Evolutionary conservation across 2,329 filamentous ascomycete genomes (phyloP).

Genomic region (Curvularia hawaiiensis): DNA sequence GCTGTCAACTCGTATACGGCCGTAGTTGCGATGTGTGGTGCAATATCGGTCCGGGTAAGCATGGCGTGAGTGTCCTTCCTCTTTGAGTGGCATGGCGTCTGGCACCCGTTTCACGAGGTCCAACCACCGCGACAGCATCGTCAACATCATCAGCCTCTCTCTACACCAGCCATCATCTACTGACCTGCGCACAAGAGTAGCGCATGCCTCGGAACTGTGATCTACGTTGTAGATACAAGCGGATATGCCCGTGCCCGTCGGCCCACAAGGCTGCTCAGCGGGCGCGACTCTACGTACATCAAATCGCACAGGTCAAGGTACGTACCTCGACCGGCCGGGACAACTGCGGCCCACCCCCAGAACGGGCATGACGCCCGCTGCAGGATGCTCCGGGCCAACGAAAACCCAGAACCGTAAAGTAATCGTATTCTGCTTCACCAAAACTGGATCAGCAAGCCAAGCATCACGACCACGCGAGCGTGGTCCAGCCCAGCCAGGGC

Average conservation of each 20-base stretch:
- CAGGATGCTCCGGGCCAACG: background rate
- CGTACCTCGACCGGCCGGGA: conserved; percentile 24
- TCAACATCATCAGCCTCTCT: background rate
- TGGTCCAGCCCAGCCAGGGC: conserved; percentile 26
- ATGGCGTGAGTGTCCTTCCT: background rate
- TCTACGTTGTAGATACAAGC: conserved; percentile 33
- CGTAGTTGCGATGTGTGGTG: background rate
- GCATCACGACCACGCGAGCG: conserved; percentile 32
- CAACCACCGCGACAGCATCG: background rate
- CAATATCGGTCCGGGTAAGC: background rate
- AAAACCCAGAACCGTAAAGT: conserved; percentile 4
- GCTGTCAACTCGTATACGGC: background rate
- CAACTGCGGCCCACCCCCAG: conserved; percentile 28
- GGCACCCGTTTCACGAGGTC: background rate
- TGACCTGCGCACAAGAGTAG: background rate
- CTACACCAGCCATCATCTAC: background rate
- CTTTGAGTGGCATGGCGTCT: background rate
- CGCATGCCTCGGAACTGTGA: conserved; percentile 28
- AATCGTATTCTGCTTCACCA: conserved; percentile 34
- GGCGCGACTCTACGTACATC: conserved; percentile 25
- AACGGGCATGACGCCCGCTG: conserved; percentile 16
- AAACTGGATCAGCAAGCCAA: conserved; percentile 26
- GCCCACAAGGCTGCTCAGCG: conserved; percentile 24
- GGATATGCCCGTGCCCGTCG: conserved; percentile 30
- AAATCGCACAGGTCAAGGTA: conserved; percentile 33